A percentile compares a stretch with the other conserved stretches of the same genome.
These are phyloP conservation scores for Arachis hypogaea DNA, from an alignment of 306 rosid species.

Conservation along the genomic window DNA sequence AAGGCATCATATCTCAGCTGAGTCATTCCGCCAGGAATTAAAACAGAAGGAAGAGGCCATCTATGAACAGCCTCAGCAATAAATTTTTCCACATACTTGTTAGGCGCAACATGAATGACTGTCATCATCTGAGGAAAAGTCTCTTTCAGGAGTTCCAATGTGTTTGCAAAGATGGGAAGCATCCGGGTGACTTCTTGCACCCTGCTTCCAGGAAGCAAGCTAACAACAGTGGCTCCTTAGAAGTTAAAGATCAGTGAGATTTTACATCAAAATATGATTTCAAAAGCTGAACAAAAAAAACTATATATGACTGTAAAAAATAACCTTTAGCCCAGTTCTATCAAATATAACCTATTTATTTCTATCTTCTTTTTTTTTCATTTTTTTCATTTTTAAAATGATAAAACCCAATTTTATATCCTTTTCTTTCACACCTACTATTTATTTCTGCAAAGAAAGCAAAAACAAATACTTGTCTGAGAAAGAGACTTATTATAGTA, in stretches of 20 bases:
- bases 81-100: slow-evolving; percentile 63
- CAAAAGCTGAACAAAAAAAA: slow-evolving; percentile 33
- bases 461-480: not conserved
- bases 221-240: slow-evolving; percentile 73
- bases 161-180: slow-evolving; percentile 67
- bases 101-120: slow-evolving; percentile 77
- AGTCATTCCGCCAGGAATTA: slow-evolving; percentile 72
- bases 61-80: slow-evolving; percentile 51
- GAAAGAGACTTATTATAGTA: slow-evolving; percentile 16
- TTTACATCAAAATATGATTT: slow-evolving; percentile 28
- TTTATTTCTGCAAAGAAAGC: not conserved
- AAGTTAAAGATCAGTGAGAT: slow-evolving; percentile 40
- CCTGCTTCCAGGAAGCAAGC: slow-evolving; percentile 99
- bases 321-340: slow-evolving; percentile 4
- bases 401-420: not conserved
- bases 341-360: not conserved
- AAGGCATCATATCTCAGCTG: slow-evolving; percentile 79
- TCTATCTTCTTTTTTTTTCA: not conserved
- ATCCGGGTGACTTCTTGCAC: slow-evolving; percentile 85
- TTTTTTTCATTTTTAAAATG: not conserved
- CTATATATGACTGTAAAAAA: not conserved
- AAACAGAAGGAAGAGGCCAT: slow-evolving; percentile 75
- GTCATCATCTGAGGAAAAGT: slow-evolving; percentile 58
- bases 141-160: slow-evolving; percentile 61
- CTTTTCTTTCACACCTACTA: not conserved